A percentile compares a stretch with the other conserved stretches of the same genome.
These are phyloP conservation scores for Pilobolus umbonatus DNA, from an alignment of 192 early-diverging fungal species.

Conservation along the genomic window DNA sequence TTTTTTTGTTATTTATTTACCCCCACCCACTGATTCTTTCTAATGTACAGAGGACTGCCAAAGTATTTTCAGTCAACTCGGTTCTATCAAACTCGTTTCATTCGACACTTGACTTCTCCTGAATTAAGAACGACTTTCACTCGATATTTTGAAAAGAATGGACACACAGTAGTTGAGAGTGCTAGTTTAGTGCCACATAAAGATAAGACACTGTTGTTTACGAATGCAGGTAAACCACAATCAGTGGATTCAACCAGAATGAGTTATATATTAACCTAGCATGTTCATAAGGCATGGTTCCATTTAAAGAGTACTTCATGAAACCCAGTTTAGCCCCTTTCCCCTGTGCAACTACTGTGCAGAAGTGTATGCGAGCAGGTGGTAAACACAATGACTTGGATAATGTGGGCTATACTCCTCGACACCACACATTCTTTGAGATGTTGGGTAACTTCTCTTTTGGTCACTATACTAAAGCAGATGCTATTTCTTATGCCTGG, in stretches of 20 bases:
- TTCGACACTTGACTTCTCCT: constrained; percentile 34
- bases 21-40: too few relatives aligned
- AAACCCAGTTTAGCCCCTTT: constrained; percentile 45
- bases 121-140: constrained; percentile 43
- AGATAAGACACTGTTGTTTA: constrained; percentile 53
- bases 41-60: too few relatives aligned
- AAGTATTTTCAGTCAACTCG: background rate
- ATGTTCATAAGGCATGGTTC: constrained; percentile 45
- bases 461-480: constrained; percentile 48
- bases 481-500: constrained; percentile 57
- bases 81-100: background rate
- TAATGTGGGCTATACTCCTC: constrained; percentile 58
- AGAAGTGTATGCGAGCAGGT: constrained; percentile 55
- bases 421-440: constrained; percentile 65
- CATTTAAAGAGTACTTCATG: constrained; percentile 51
- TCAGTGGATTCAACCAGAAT: background rate
- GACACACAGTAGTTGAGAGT: constrained; percentile 38
- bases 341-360: constrained; percentile 41
- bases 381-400: constrained; percentile 62
- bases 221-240: constrained; percentile 44
- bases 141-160: constrained; percentile 41
- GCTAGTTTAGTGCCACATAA: constrained; percentile 51
- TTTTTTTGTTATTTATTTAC: too few relatives aligned
- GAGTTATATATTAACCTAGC: background rate
- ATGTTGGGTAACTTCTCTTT: constrained; percentile 66